These are phyloP conservation scores for Suhomyces bokatorum DNA, from an alignment of 1,139 yeast genomes.

Conservation along the genomic window DNA sequence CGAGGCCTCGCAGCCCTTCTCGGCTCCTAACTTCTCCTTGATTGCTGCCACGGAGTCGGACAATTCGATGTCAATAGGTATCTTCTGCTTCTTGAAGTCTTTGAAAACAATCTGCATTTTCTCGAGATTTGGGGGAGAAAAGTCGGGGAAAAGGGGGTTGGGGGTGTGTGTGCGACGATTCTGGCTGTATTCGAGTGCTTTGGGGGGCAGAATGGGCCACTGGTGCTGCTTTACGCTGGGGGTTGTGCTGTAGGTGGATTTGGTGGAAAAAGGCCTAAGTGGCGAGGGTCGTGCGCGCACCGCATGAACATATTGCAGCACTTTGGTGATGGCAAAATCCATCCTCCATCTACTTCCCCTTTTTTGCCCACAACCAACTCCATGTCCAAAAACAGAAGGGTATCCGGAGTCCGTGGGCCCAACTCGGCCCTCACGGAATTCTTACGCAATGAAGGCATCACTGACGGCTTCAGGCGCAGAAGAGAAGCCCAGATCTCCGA, in stretches of 20 bases:
- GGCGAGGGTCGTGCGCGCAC: slow-evolving; percentile 1
- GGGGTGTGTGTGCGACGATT: neutral
- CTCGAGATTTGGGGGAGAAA: neutral
- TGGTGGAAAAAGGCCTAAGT: neutral
- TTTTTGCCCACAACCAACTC: neutral
- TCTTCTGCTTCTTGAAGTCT: slow-evolving; percentile 89
- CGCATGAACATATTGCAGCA: neutral
- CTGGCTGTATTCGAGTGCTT: neutral
- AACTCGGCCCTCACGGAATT: slow-evolving; percentile 79
- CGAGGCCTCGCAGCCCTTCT: slow-evolving; percentile 67
- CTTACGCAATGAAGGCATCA: slow-evolving; percentile 79
- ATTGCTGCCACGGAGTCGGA: slow-evolving; percentile 67
- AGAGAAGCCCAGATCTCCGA: slow-evolving; percentile 29
- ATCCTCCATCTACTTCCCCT: neutral
- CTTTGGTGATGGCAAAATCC: neutral
- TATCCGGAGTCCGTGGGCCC: slow-evolving; percentile 64
- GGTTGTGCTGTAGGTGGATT: neutral
- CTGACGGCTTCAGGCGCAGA: slow-evolving; percentile 72
- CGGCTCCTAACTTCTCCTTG: slow-evolving; percentile 70
- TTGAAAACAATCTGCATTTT: slow-evolving; percentile 81
- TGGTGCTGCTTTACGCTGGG: neutral
- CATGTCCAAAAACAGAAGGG: slow-evolving; percentile 28
- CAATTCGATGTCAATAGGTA: slow-evolving; percentile 75
- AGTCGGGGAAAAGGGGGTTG: neutral
- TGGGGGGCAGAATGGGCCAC: neutral